A percentile compares a stretch with the other conserved stretches of the same genome.
phyloP scores from a whole-genome alignment of 306 rosid species.

The Canavalia ensiformis region DNA sequence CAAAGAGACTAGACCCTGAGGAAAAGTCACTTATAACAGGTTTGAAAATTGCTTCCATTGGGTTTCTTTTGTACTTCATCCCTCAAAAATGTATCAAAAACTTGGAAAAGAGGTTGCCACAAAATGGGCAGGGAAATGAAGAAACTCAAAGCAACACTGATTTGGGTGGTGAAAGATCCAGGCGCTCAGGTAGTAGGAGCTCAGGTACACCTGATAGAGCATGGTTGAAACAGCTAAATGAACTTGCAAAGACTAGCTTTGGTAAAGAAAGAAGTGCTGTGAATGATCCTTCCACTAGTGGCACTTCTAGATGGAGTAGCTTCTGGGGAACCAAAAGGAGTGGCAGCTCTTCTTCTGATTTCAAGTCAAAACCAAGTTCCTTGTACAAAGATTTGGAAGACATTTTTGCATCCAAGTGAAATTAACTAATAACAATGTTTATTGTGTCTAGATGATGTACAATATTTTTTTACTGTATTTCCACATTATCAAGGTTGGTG shows the following conservation, averaged over 20 bases:
- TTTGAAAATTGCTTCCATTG: constrained; percentile 68
- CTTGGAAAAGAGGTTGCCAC: constrained; percentile 66
- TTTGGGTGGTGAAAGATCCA: constrained; percentile 47
- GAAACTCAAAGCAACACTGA: constrained; percentile 39
- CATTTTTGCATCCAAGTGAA: constrained; percentile 88
- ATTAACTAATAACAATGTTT: constrained; percentile 2
- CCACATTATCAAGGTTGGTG: constrained; percentile 17
- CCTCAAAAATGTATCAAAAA: constrained; percentile 63
- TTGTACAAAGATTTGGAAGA: constrained; percentile 84
- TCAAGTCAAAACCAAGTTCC: constrained; percentile 62
- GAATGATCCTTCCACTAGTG: constrained; percentile 83
- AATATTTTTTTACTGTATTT: background rate
- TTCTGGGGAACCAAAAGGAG: constrained; percentile 73
- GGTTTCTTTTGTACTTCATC: constrained; percentile 65
- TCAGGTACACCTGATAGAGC: constrained; percentile 68
- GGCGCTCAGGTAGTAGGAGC: constrained; percentile 56
- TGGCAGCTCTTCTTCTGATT: constrained; percentile 74
- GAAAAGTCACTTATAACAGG: constrained; percentile 68
- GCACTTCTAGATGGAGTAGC: constrained; percentile 66
- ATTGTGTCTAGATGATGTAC: background rate
- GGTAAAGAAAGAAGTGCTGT: constrained; percentile 64
- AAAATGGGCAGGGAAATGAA: constrained; percentile 44
- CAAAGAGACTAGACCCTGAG: constrained; percentile 65
- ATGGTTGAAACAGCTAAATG: constrained; percentile 75
- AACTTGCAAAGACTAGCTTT: constrained; percentile 76